Conservation (phyloP, 345 rosid genomes). For the Triadica sebifera region DNA sequence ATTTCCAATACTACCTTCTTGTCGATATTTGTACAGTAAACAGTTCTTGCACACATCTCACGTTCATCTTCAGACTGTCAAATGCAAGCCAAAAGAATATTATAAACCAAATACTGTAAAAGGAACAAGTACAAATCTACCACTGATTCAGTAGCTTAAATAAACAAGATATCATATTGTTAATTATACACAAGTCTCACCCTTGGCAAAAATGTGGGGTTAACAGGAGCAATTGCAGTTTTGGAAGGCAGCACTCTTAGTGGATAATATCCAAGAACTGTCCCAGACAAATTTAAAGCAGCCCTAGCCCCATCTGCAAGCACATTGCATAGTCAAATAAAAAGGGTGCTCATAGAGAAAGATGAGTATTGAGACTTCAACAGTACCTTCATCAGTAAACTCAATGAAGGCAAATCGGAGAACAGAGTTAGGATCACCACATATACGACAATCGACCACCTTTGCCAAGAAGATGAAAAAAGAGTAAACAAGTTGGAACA, state of each 20-base stretch:
- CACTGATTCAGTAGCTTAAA: neutral
- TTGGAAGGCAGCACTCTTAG: conserved; percentile 92
- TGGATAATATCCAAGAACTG: conserved; percentile 87
- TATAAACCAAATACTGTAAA: conserved; percentile 14
- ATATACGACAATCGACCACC: conserved; percentile 70
- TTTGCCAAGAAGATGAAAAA: neutral
- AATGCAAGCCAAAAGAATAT: conserved; percentile 9
- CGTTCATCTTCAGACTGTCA: conserved; percentile 93
- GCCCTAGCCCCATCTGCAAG: conserved; percentile 76
- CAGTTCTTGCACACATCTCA: conserved; percentile 96
- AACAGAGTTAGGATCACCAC: conserved; percentile 88
- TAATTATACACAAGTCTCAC: conserved; percentile 38
- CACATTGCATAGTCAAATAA: conserved; percentile 25
- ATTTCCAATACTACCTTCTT: conserved; percentile 52
- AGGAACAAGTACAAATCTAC: conserved; percentile 1
- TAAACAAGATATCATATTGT: neutral
- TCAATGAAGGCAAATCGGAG: conserved; percentile 96
- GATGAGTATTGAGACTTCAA: conserved; percentile 17
- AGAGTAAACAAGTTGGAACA: neutral
- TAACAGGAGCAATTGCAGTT: conserved; percentile 99
- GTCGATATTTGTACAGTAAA: conserved; percentile 97
- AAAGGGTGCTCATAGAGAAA: neutral
- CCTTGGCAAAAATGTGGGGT: conserved; percentile 92
- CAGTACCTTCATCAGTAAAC: conserved; percentile 86
- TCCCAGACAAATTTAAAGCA: conserved; percentile 85